phyloP scores from a whole-genome alignment of 495 filamentous ascomycete species.

The Tuber magnatum region DNA sequence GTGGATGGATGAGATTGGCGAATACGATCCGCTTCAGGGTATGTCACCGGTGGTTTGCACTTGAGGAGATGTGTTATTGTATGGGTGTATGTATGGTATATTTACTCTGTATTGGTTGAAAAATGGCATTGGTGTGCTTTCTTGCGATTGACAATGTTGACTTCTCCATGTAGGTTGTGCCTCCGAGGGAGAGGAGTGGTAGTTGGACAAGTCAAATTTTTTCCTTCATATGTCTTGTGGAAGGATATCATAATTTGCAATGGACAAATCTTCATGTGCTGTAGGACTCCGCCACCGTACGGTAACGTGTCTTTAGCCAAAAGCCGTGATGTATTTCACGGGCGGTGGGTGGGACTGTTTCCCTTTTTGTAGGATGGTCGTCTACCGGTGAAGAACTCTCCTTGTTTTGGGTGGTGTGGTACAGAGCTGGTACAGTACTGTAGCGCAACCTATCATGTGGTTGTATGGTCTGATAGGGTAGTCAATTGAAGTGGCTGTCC shows the following conservation, averaged over 20 bases:
- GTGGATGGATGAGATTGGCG: slow-evolving; percentile 1
- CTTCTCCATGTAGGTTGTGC: not conserved
- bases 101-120: not conserved
- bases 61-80: not conserved
- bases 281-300: not conserved
- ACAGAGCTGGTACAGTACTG: too few species aligned
- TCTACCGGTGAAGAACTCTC: not conserved
- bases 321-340: not conserved
- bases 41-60: not conserved
- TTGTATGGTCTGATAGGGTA: not conserved
- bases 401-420: not conserved
- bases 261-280: not conserved
- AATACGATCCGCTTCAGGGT: slow-evolving; percentile 5
- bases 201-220: not conserved
- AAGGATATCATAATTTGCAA: not conserved
- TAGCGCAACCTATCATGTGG: not conserved
- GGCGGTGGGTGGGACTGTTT: not conserved
- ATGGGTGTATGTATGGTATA: not conserved
- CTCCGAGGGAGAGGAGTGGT: not conserved
- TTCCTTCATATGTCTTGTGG: not conserved
- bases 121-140: not conserved
- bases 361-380: not conserved
- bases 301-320: slow-evolving; percentile 3
- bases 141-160: not conserved
- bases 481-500: not conserved